Evolutionary conservation across 1,139 yeast species (phyloP), one percentile per base, ranked within the genome.

Genomic region (Nakaseomyces sp.): DNA sequence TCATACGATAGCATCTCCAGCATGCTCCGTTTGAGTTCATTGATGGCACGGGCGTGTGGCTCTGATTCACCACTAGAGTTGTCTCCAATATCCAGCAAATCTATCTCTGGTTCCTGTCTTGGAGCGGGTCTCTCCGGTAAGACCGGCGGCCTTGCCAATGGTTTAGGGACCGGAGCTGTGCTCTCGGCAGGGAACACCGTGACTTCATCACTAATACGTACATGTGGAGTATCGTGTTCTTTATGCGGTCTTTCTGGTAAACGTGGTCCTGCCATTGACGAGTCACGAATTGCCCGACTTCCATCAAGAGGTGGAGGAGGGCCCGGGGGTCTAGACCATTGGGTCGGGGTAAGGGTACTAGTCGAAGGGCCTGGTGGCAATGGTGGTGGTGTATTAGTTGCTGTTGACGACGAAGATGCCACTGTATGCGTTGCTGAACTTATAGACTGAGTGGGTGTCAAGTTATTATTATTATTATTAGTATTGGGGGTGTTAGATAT

Each of bases 1-100:
- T 35, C 38, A 13, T 20, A 35, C 17, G 38, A n/a, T 17, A 22
- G 18, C 38, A 35, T 20, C 28, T 35, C 38, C 10, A 13, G 18
- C 28, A 35, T 22, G 28, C 28, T 20, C 18, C 8, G 12, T n/a
- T 22, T 35, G n/a, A 35, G 28, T 22, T 35, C 28, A 8, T 20
- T 16, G 18, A 35, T 13, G 18, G 38, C 26, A 8, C 18, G 28
- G 12, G 38, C 28, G 12, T 35, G 28, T 15, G 38, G 28, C 4
- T 22, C 28, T 13, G 38, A 20, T 9, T n/a, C 38, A 6, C 19
- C 36, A 4, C 4, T 8, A 6, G 9, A 6, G 18, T 8, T n/a
- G 6, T 15, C 36, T 10, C 24, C 36, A n/a, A 32, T 19, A 10
- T 35, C 38, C 17, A 35, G 28, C 5, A 35, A 12, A 15, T 35